Conservation (phyloP, 1,284 basidiomycete genomes). For the Grifola frondosa region DNA sequence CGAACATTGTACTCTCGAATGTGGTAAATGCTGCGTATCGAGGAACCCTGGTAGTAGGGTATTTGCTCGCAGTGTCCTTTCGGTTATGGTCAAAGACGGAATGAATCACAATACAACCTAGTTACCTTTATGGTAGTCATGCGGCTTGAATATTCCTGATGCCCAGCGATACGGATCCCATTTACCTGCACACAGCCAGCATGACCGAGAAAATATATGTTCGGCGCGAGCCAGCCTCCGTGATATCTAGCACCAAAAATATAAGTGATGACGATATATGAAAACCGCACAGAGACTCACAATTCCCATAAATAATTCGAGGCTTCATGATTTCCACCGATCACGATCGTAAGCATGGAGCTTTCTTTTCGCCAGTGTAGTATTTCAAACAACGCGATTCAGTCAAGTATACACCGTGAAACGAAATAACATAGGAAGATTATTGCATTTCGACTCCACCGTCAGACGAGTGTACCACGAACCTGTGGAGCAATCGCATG, state of each 20-base stretch:
- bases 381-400: too few relatives aligned
- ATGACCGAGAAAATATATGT: slow-evolving; percentile 95
- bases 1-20: slow-evolving; percentile 84
- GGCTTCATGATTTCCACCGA: slow-evolving; percentile 98
- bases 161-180: slow-evolving; percentile 87
- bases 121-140: slow-evolving; percentile 77
- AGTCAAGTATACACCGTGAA: too few relatives aligned
- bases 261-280: not conserved
- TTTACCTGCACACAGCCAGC: slow-evolving; percentile 90
- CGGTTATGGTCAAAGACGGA: too few relatives aligned
- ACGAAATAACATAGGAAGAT: too few relatives aligned
- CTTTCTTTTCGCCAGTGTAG: slow-evolving; percentile 79
- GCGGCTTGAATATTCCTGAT: slow-evolving; percentile 89
- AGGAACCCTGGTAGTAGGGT: slow-evolving; percentile 66
- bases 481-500: not conserved
- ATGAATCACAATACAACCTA: not conserved
- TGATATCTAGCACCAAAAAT: slow-evolving; percentile 64
- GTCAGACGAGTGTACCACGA: not conserved
- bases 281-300: slow-evolving; percentile 44
- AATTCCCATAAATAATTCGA: slow-evolving; percentile 98
- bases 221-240: slow-evolving; percentile 94
- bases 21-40: slow-evolving; percentile 89
- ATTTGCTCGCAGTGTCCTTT: slow-evolving; percentile 76
- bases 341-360: slow-evolving; percentile 89
- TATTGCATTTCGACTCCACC: not conserved